Evolutionary conservation across 495 filamentous ascomycete species (phyloP), one percentile per base, ranked within the genome.

Genomic region (Gamarada debralockiae): DNA sequence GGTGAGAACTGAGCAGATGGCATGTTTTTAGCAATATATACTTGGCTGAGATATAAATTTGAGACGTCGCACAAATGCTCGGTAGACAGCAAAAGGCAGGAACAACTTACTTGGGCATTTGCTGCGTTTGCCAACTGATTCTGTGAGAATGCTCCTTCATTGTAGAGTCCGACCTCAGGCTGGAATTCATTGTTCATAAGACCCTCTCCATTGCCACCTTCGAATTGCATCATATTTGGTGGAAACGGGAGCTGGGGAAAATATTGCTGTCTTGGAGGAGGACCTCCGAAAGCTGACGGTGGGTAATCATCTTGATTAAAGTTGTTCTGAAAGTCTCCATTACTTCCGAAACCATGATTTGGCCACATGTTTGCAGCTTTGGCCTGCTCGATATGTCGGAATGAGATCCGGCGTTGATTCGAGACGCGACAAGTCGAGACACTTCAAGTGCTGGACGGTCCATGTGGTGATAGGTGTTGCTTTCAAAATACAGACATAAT

Each of bases 61-160:
- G 3, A 18, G 21, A 7, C 9, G 44, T 18, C 4, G 44, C 20
- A 18, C 10, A 33, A 33, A 48, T 3, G 6, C 17, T 10, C 14
- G 15, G 12, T 10, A 3, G 37, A 25, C 31, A 22, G 24, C 22
- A 27, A 10, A 29, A 10, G 27, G 10, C 10, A 29, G 27, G 27
- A 29, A 29, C 45, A 14, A 52, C 59, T 45, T 62, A 62, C 59
- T 50, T 53, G 56, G 27, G 48, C 12, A 17, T 43, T 43, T 45
- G 54, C 13, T 38, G 54, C 15, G 42, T 40, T 53, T 40, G 38
- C 20, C 14, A 53, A 34, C n/a, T 59, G 52, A 25, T 62, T 62
- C 40, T 62, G 59, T 34, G 46, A 24, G 39, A 58, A 56, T 3
- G 52, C 40, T 14, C 14, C 45, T 34, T 56, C 27, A 41, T 62